phyloP scores from a whole-genome alignment of 2,329 filamentous ascomycete genomes.

The Stagonosporopsis chrysanthemi region DNA sequence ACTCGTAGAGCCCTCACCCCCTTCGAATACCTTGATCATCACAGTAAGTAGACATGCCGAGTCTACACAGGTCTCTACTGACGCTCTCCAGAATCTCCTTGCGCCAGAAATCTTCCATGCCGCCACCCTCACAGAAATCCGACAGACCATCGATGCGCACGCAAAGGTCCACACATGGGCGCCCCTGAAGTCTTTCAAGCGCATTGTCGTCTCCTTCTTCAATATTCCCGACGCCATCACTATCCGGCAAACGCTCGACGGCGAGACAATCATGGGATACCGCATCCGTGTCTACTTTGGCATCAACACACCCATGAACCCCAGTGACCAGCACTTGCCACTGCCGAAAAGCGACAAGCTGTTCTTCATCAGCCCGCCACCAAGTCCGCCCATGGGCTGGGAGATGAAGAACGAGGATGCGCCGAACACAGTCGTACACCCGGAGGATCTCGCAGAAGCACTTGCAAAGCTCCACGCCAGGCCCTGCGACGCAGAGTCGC shows the following conservation, averaged over 20 bases:
- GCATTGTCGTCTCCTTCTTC: slow-evolving; percentile 82
- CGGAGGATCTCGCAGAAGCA: slow-evolving; percentile 66
- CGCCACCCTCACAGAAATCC: slow-evolving; percentile 76
- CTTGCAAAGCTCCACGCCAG: slow-evolving; percentile 60
- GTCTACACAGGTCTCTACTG: slow-evolving; percentile 9
- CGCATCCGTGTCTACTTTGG: slow-evolving; percentile 53
- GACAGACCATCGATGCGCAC: slow-evolving; percentile 72
- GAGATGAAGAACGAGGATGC: slow-evolving; percentile 68
- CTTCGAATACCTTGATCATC: slow-evolving; percentile 84
- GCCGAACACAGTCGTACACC: slow-evolving; percentile 71
- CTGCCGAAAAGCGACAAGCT: slow-evolving; percentile 66
- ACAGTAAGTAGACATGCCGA: slow-evolving; percentile 57
- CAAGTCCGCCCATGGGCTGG: slow-evolving; percentile 70
- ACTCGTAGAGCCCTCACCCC: slow-evolving; percentile 73
- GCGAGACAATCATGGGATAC: slow-evolving; percentile 74
- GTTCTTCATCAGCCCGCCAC: slow-evolving; percentile 72
- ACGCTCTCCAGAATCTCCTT: slow-evolving; percentile 66
- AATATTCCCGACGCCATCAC: slow-evolving; percentile 72
- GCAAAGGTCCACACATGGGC: slow-evolving; percentile 79
- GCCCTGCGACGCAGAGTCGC: slow-evolving; percentile 31
- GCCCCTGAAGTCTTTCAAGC: slow-evolving; percentile 81
- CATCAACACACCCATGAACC: slow-evolving; percentile 49
- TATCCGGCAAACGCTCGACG: slow-evolving; percentile 76
- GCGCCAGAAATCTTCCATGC: slow-evolving; percentile 76
- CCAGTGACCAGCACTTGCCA: slow-evolving; percentile 49